These are phyloP conservation scores for Batkoa obscura DNA, from an alignment of 371 early-diverging fungal genomes.

Conservation along the genomic window DNA sequence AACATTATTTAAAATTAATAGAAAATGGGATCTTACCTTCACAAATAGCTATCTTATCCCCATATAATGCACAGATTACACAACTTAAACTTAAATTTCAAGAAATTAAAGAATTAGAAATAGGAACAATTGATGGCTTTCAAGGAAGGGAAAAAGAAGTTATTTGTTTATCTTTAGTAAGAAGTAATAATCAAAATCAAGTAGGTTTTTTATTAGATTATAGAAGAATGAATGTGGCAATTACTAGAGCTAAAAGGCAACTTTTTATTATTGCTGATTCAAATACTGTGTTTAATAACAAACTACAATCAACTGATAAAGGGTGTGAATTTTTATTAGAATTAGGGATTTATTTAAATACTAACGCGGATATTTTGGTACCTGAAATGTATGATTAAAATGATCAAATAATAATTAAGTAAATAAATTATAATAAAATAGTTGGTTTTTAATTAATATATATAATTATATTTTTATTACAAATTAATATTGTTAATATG, in stretches of 20 bases:
- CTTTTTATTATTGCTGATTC: constrained; percentile 72
- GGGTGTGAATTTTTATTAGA: neutral
- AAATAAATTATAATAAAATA: too few species aligned
- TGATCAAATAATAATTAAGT: too few species aligned
- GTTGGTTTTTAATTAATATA: too few species aligned
- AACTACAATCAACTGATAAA: neutral
- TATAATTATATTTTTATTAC: too few species aligned
- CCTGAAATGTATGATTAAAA: constrained; percentile 4
- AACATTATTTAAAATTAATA: constrained; percentile 37
- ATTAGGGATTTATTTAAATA: constrained; percentile 2
- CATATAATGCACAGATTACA: constrained; percentile 63
- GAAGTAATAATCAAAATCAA: constrained; percentile 58
- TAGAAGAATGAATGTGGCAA: constrained; percentile 76
- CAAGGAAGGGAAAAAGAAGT: constrained; percentile 94
- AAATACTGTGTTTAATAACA: constrained; percentile 20
- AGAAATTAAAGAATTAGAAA: constrained; percentile 1
- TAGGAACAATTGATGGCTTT: constrained; percentile 78
- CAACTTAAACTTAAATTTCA: constrained; percentile 6
- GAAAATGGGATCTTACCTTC: constrained; percentile 33
- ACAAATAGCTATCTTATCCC: constrained; percentile 71
- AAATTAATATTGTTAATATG: too few species aligned
- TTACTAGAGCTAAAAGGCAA: constrained; percentile 82
- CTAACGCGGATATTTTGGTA: neutral
- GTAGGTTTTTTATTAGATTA: constrained; percentile 81
- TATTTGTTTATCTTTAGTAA: constrained; percentile 65